These are phyloP conservation scores for Malus hybrid DNA, from an alignment of 331 rosid genomes.

Conservation along the genomic window DNA sequence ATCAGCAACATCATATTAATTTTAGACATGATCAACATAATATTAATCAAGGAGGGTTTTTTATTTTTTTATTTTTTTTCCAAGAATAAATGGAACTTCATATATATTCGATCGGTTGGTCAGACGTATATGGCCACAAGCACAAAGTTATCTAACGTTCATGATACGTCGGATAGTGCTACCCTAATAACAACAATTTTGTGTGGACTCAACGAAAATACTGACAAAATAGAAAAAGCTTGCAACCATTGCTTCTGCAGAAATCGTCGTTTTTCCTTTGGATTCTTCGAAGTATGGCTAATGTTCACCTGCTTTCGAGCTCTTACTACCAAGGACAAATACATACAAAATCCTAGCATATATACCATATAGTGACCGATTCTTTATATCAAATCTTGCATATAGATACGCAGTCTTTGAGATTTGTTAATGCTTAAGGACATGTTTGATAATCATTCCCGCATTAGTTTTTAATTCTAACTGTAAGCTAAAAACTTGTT, in stretches of 20 bases:
- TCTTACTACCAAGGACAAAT: not conserved
- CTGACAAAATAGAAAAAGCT: not conserved
- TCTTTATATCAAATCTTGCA: too few species aligned
- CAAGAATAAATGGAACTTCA: too few species aligned
- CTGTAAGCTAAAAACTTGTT: too few species aligned
- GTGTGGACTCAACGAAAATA: not conserved
- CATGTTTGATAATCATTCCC: too few species aligned
- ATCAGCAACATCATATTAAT: too few species aligned
- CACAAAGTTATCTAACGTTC: not conserved
- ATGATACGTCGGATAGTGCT: not conserved
- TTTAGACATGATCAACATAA: too few species aligned
- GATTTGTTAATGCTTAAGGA: too few species aligned
- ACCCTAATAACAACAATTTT: not conserved
- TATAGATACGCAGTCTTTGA: too few species aligned
- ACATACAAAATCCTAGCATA: not conserved
- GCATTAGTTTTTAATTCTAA: too few species aligned
- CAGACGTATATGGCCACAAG: not conserved
- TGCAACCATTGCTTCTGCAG: not conserved
- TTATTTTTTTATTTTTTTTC: too few species aligned
- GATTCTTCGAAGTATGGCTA: not conserved
- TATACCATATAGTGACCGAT: too few species aligned
- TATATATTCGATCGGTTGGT: not conserved
- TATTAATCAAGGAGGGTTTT: too few species aligned
- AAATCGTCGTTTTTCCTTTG: slow-evolving; percentile 10
- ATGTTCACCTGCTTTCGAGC: not conserved